Base-by-base conservation (phyloP, 2,329 filamentous ascomycete genomes). In the Beauveria asiatica region DNA sequence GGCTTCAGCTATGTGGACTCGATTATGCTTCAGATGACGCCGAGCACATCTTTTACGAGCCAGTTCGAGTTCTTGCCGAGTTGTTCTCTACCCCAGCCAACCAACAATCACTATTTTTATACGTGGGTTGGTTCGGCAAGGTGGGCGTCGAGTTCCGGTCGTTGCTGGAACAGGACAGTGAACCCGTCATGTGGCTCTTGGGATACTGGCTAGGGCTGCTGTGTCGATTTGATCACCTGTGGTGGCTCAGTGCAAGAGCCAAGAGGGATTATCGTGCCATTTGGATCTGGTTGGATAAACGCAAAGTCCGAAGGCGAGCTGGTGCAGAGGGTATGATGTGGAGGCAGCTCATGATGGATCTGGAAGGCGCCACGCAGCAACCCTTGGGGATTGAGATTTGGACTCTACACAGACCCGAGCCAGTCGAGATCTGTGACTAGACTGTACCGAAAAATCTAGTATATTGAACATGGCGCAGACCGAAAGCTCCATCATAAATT, bases 141-240 rank as follows among this genome's bases (percentile, higher is more conserved):
- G 53, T 68, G 11, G 65, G 66, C 9, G 27, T 51, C 4, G 54
- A 62, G 44, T 68, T 69, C 39, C 62, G 66, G 17, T 50, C 60
- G 4, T 50, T 66, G 42, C 23, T 68, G 11, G 62, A 65, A 45
- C 30, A 57, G 7, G 60, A 62, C 7, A 63, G 66, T 41, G 64
- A 65, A 46, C 57, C 63, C 8, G 66, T 66, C 7, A 62, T 67
- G 50, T 67, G 68, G 67, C 51, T 69, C 19, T 54, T 68, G 39
- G 64, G 64, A 16, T 68, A 65, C 21, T 67, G 67, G 62, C 63
- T 69, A 21, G 68, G 65, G 5, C 45, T 69, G 51, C 53, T 67
- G 57, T 63, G 64, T 17, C 63, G 67, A 4, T 63, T 66, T 19
- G 61, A 66, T 13, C 60, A 65, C 13, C 41, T 64, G 7, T 69